Evolutionary conservation across 2,329 filamentous ascomycete genomes (phyloP).

Genomic region (Hymenoscyphus scutula): DNA sequence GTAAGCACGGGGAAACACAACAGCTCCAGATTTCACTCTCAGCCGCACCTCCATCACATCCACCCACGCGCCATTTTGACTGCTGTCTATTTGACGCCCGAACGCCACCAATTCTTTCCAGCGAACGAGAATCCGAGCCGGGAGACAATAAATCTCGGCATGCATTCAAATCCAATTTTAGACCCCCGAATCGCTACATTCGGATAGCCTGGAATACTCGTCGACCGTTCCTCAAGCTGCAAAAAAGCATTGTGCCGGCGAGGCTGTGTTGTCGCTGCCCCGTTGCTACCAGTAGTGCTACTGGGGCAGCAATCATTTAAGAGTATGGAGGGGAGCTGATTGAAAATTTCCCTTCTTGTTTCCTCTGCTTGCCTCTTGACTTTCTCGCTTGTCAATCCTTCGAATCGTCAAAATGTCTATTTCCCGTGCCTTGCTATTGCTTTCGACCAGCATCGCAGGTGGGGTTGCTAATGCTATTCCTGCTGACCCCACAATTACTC

Average conservation of each 20-base stretch:
- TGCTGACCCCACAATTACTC: not conserved
- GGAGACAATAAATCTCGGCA: slow-evolving; percentile 11
- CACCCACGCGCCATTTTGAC: not conserved
- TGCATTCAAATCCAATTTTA: slow-evolving; percentile 1
- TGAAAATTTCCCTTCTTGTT: not conserved
- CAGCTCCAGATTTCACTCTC: not conserved
- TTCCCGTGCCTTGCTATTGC: slow-evolving; percentile 4
- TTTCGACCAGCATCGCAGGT: not conserved
- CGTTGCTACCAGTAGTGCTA: not conserved
- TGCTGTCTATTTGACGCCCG: slow-evolving; percentile 3
- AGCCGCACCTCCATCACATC: slow-evolving; percentile 10
- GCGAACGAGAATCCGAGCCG: not conserved
- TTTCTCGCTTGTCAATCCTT: not conserved
- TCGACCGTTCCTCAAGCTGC: not conserved
- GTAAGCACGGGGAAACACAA: not conserved
- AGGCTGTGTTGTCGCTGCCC: slow-evolving; percentile 6
- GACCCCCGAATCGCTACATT: slow-evolving; percentile 4
- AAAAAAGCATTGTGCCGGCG: slow-evolving; percentile 6
- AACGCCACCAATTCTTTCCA: not conserved
- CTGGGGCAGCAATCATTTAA: not conserved
- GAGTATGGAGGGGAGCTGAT: not conserved
- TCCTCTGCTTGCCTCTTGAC: not conserved
- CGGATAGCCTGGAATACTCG: not conserved
- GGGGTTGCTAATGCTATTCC: slow-evolving; percentile 8
- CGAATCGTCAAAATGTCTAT: slow-evolving; percentile 8